phyloP scores from a whole-genome alignment of 257 asterid species.

The Cordia subcordata region DNA sequence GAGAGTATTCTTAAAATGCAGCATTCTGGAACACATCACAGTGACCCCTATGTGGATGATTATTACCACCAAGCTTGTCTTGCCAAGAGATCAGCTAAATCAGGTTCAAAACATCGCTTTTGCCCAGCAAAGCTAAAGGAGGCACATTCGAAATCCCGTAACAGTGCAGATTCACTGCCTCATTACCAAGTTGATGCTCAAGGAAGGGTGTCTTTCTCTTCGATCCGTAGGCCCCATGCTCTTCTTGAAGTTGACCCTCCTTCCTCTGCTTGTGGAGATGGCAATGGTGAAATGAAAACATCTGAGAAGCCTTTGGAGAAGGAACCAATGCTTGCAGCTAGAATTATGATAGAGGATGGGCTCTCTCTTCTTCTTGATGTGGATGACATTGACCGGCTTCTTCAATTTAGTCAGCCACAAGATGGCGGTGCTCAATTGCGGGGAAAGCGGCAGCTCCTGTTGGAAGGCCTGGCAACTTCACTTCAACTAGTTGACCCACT shows the following conservation, averaged over 20 bases:
- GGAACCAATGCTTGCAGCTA: constrained; percentile 98
- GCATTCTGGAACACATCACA: constrained; percentile 88
- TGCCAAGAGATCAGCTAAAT: constrained; percentile 62
- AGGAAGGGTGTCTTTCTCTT: constrained; percentile 82
- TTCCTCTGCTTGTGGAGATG: constrained; percentile 39
- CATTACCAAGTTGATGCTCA: constrained; percentile 96
- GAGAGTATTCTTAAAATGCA: constrained; percentile 82
- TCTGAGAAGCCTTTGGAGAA: constrained; percentile 86
- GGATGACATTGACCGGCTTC: constrained; percentile 82
- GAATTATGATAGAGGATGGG: constrained; percentile 90
- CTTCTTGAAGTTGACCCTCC: constrained; percentile 86
- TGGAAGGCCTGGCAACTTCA: constrained; percentile 90
- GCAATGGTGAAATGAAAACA: constrained; percentile 42
- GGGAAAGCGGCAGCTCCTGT: constrained; percentile 67
- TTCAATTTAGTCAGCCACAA: constrained; percentile 69
- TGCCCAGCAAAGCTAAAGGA: constrained; percentile 70
- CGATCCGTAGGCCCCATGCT: constrained; percentile 92
- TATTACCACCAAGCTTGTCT: constrained; percentile 92
- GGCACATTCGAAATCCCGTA: constrained; percentile 52
- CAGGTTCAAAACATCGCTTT: constrained; percentile 78
- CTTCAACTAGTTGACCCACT: constrained; percentile 90
- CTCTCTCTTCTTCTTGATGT: constrained; percentile 76
- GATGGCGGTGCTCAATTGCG: constrained; percentile 59
- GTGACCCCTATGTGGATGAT: constrained; percentile 88
- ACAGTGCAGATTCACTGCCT: constrained; percentile 73